Evolutionary conservation across 768 basidiomycete species (phyloP).

Genomic region (Glaciozyma antarctica): DNA sequence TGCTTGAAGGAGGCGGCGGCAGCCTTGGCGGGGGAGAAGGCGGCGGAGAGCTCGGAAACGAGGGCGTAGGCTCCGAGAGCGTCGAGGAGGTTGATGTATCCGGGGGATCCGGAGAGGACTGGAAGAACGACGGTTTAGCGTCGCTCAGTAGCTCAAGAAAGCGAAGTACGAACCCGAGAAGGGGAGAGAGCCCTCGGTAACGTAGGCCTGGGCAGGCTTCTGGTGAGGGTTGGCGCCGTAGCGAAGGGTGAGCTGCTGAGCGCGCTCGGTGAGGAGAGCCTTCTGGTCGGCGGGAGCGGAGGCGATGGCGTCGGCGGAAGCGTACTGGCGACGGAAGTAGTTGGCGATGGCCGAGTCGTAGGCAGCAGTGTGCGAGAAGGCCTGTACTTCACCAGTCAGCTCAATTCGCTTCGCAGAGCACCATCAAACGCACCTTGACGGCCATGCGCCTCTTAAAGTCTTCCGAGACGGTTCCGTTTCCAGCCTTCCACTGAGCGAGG

Average conservation of each 20-base stretch:
- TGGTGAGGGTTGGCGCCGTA: conserved; percentile 99
- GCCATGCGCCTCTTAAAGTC: conserved; percentile 67
- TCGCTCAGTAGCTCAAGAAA: not conserved
- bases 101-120: conserved; percentile 89
- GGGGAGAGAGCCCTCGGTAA: conserved; percentile 75
- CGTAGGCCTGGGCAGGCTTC: conserved; percentile 94
- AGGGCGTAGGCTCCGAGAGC: conserved; percentile 94
- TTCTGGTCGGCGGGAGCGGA: conserved; percentile 50
- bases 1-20: conserved; percentile 99
- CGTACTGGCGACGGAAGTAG: conserved; percentile 94
- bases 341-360: conserved; percentile 94
- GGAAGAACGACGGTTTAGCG: conserved; percentile 7
- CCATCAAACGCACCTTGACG: conserved; percentile 41
- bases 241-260: conserved; percentile 75
- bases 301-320: conserved; percentile 53
- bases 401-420: not conserved
- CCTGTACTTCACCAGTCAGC: conserved; percentile 46
- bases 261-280: conserved; percentile 49
- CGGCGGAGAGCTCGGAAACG: conserved; percentile 83
- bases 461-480: conserved; percentile 65
- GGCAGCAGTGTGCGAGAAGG: conserved; percentile 88
- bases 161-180: conserved; percentile 62
- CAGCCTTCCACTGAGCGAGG: conserved; percentile 62
- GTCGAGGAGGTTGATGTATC: conserved; percentile 96
- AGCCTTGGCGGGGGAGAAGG: conserved; percentile 60